Evolutionary conservation across 257 asterid genomes (phyloP), one percentile per base, ranked within the genome.

Genomic region (Forsythia viridissima): DNA sequence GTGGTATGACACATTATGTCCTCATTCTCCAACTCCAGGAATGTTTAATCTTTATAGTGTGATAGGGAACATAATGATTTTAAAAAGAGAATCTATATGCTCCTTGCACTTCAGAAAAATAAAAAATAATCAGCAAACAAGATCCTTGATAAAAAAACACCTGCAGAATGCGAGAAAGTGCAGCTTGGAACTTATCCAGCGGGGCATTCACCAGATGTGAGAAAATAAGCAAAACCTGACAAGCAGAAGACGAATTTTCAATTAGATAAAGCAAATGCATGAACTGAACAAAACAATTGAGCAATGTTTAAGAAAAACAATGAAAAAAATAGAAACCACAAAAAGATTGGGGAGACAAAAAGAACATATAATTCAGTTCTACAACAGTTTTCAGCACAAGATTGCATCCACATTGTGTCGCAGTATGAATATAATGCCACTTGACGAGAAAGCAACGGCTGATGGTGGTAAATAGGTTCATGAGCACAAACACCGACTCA

Each of bases 81-180:
- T 15, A 13, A 48, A 7, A 2, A 18, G 10, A 21, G 12, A 59
- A 20, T 59, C 8, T 21, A 7, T 59, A 59, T 41, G 21, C 63
- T 48, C 57, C 38, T 65, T 65, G 85, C 69, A 80, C 67, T 66
- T 57, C 75, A 76, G n/a, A 77, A 75, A 73, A 36, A 68, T 38
- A 21, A 34, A 61, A 74, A 6, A 59, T 59, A 59, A 20, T 59
- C 67, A 59, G 67, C 36, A 59, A 70, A 69, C 11, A 16, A 52
- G 57, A 70, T 44, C 65, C 66, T 75, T 55, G 77, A 73, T 81
- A 81, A 75, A 40, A 30, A 46, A 44, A 80, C 83, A 96, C 99
- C 99, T 96, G 97, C 77, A 96, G 82, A 84, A 91, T 79, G 40
- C 90, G 92, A 78, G 96, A 85, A 80, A 96, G 96, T 77, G 89